Percentiles rank a stretch among this genome's conserved stretches.
Conservation (phyloP, 306 rosid species). For the Medicago lupulina region DNA sequence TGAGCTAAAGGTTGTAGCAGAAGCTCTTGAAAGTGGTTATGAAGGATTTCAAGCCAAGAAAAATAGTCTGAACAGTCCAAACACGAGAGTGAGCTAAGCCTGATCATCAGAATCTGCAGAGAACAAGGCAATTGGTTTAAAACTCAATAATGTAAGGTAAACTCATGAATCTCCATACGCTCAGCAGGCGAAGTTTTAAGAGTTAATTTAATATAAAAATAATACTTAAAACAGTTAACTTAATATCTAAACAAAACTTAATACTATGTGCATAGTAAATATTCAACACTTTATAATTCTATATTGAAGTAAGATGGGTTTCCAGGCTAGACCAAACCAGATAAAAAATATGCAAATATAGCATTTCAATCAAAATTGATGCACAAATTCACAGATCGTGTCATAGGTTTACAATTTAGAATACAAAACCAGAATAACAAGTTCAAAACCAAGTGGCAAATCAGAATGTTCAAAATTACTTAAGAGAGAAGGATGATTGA, state of each 20-base stretch:
- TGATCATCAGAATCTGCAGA: conserved; percentile 80
- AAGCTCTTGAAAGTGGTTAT: conserved; percentile 60
- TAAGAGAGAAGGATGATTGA: not conserved
- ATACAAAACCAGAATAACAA: conserved; percentile 8
- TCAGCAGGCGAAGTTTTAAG: not conserved
- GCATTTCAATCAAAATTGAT: not conserved
- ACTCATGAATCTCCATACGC: not conserved
- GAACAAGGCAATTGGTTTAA: conserved; percentile 21
- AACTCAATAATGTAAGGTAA: not conserved
- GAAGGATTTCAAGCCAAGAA: conserved; percentile 79
- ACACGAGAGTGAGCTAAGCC: conserved; percentile 61
- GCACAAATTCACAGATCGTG: not conserved
- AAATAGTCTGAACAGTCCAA: conserved; percentile 51
- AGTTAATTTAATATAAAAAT: not conserved
- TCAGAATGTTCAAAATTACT: not conserved
- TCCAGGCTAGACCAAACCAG: not conserved
- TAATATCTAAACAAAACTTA: not conserved
- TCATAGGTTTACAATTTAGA: not conserved
- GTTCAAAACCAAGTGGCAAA: not conserved
- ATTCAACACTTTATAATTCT: not conserved
- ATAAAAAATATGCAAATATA: not conserved
- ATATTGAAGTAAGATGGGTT: not conserved
- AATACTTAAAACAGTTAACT: not conserved
- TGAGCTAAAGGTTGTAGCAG: conserved; percentile 54
- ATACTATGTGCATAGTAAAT: not conserved